A percentile compares a stretch with the other conserved stretches of the same genome.
These are phyloP conservation scores for Xylogone sp. DNA, from an alignment of 2,329 filamentous ascomycete genomes.

Conservation along the genomic window DNA sequence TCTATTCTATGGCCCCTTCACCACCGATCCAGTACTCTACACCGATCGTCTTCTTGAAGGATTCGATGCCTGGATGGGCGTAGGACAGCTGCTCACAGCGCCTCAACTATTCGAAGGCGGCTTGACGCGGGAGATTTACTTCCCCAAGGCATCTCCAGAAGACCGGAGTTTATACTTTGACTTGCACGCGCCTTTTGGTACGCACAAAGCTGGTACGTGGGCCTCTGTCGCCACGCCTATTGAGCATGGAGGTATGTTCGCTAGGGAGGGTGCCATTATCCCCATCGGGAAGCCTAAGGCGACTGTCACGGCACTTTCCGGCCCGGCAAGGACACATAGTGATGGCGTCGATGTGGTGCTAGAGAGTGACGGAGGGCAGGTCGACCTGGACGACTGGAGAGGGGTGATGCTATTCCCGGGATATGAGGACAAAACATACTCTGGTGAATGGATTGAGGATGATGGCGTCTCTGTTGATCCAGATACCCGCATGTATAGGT, in stretches of 20 bases:
- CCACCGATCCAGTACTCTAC: background rate
- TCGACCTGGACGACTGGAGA: background rate
- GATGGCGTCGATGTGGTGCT: background rate
- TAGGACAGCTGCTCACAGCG: background rate
- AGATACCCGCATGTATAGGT: background rate
- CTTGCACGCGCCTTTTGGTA: background rate
- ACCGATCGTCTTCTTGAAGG: background rate
- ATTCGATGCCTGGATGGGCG: background rate
- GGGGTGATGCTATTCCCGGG: background rate
- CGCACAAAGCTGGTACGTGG: background rate
- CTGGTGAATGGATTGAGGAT: background rate
- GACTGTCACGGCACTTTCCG: background rate
- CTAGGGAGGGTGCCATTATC: background rate
- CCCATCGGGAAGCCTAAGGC: background rate
- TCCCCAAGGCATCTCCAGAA: background rate
- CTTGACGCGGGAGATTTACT: background rate
- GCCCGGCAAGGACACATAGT: background rate
- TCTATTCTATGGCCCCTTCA: background rate
- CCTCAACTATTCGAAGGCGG: background rate
- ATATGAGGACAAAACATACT: background rate
- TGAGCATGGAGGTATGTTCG: background rate
- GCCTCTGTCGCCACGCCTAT: background rate
- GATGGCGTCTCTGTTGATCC: background rate
- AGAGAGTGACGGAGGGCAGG: background rate
- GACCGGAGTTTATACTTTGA: background rate